phyloP scores from a whole-genome alignment of 108 stramenopile species.

The Licmophora abbreviata region DNA sequence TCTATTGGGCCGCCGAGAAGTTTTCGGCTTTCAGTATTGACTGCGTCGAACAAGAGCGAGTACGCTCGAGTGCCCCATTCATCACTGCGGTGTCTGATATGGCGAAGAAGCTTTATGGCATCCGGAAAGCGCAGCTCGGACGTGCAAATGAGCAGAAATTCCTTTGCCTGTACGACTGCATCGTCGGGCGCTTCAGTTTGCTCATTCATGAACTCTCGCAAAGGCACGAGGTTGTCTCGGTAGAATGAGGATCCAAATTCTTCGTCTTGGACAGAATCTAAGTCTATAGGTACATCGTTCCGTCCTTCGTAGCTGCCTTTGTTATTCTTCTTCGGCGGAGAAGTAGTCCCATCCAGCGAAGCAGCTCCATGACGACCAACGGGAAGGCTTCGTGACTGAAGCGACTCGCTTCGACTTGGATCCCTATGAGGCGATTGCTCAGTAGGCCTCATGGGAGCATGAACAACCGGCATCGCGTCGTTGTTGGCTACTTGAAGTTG shows the following conservation, averaged over 20 bases:
- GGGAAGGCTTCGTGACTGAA: too few relatives aligned
- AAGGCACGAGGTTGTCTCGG: slow-evolving; percentile 47
- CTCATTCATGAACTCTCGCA: slow-evolving; percentile 42
- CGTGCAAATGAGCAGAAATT: slow-evolving; percentile 40
- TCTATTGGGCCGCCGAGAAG: not conserved
- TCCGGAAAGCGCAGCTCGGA: slow-evolving; percentile 41
- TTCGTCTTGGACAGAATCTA: not conserved
- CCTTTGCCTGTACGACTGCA: slow-evolving; percentile 20
- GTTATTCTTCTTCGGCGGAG: too few relatives aligned
- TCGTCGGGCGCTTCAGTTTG: slow-evolving; percentile 18
- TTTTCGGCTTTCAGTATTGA: slow-evolving; percentile 3
- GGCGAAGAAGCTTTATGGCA: slow-evolving; percentile 31
- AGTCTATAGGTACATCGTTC: too few relatives aligned
- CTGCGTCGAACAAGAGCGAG: slow-evolving; percentile 6
- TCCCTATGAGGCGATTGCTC: too few relatives aligned
- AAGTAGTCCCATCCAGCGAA: too few relatives aligned
- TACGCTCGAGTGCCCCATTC: slow-evolving; percentile 32
- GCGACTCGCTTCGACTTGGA: too few relatives aligned
- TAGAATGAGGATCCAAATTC: slow-evolving; percentile 11
- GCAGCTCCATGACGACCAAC: too few relatives aligned
- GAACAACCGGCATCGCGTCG: too few relatives aligned
- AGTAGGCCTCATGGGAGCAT: too few relatives aligned
- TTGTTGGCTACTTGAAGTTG: slow-evolving; percentile 66
- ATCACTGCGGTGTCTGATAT: slow-evolving; percentile 36
- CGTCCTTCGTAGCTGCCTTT: too few relatives aligned